phyloP scores from a whole-genome alignment of 2,329 filamentous ascomycete species.

The Kalaharituber pfeilii region DNA sequence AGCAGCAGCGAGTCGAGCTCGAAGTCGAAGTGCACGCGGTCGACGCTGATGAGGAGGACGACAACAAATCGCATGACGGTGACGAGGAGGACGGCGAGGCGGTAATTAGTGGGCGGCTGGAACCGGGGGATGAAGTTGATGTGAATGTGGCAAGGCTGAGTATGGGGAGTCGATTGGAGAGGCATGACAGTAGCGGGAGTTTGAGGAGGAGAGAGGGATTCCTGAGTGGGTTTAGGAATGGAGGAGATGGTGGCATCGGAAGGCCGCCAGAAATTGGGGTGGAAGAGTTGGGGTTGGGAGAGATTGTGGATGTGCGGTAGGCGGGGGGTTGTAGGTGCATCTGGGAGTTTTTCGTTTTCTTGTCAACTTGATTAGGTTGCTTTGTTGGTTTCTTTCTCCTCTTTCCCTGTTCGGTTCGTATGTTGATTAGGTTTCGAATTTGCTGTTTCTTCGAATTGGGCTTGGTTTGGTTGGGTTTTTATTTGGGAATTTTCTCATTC shows the following conservation, averaged over 20 bases:
- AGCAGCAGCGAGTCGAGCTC: background rate
- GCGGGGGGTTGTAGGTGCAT: no score
- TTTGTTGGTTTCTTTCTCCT: no score
- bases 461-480: background rate
- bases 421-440: background rate
- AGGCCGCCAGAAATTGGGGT: background rate
- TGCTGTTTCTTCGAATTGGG: background rate
- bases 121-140: background rate
- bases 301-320: background rate
- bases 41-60: background rate
- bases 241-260: background rate
- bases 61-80: background rate
- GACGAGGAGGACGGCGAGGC: background rate
- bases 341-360: no score
- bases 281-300: background rate
- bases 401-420: no score
- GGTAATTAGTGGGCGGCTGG: background rate
- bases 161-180: background rate
- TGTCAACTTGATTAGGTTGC: no score
- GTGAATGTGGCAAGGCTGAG: background rate
- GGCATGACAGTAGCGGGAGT: background rate
- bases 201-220: background rate
- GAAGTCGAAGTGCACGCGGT: background rate
- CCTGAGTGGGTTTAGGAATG: constrained; percentile 1
- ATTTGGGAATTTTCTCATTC: background rate